Percentiles rank a stretch among this genome's conserved stretches.
These are phyloP conservation scores for Acrasis kona DNA, from an alignment of 78 protist species.

Conservation along the genomic window DNA sequence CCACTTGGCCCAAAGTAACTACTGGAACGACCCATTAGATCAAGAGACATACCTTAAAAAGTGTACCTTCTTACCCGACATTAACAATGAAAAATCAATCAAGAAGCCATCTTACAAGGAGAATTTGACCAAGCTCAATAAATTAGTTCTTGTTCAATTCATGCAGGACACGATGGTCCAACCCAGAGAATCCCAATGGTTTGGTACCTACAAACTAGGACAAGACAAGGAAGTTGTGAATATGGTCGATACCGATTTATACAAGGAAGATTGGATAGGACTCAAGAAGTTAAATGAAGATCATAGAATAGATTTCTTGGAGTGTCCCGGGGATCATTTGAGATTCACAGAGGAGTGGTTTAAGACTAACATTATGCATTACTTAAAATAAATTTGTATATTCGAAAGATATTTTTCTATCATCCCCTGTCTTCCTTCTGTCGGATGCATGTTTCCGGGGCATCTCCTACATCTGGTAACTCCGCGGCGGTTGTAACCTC, in stretches of 20 bases:
- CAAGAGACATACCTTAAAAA: neutral
- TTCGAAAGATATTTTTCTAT: too few species aligned
- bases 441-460: too few species aligned
- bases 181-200: neutral
- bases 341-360: neutral
- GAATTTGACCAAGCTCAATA: neutral
- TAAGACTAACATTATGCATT: neutral
- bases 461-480: too few species aligned
- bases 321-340: neutral
- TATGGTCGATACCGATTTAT: neutral
- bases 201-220: neutral
- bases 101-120: neutral
- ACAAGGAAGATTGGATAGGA: conserved; percentile 7
- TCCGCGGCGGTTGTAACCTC: too few species aligned
- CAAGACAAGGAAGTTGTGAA: neutral
- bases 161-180: neutral
- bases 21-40: conserved; percentile 7
- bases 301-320: neutral
- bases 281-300: neutral
- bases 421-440: too few species aligned
- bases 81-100: neutral
- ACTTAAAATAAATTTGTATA: too few species aligned
- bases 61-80: neutral
- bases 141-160: neutral
- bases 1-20: neutral